Percentiles rank a stretch among this genome's conserved stretches.
Evolutionary conservation across 164 flowering plant species (phyloP).

Genomic region (Houttuynia cordata): DNA sequence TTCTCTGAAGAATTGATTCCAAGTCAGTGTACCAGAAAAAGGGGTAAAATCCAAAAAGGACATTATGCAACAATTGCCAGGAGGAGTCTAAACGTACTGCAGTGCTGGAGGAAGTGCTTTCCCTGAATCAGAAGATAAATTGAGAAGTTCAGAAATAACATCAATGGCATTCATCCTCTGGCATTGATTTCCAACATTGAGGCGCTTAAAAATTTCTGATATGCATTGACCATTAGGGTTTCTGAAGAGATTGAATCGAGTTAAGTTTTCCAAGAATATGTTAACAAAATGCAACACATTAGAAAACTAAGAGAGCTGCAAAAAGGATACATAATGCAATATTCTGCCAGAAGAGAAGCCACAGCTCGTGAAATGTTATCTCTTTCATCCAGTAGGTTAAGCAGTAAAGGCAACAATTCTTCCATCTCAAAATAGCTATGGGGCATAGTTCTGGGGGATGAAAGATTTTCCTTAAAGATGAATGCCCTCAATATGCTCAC

Average conservation of each 20-base stretch:
- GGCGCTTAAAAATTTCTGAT: slow-evolving; percentile 43
- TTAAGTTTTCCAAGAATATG: slow-evolving; percentile 10
- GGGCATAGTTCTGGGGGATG: slow-evolving; percentile 20
- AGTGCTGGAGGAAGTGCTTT: slow-evolving; percentile 19
- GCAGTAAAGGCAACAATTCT: slow-evolving; percentile 34
- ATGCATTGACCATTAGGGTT: slow-evolving; percentile 36
- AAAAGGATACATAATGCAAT: slow-evolving; percentile 44
- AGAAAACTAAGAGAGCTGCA: slow-evolving; percentile 28
- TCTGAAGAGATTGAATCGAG: slow-evolving; percentile 22
- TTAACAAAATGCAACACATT: background rate
- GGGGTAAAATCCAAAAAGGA: background rate
- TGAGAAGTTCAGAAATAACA: slow-evolving; percentile 46
- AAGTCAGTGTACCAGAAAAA: background rate
- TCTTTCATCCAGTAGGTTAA: slow-evolving; percentile 64
- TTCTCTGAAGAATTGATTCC: slow-evolving; percentile 31
- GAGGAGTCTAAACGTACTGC: slow-evolving; percentile 25
- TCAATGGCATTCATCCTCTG: slow-evolving; percentile 65
- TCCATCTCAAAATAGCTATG: slow-evolving; percentile 27
- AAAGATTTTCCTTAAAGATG: slow-evolving; percentile 28
- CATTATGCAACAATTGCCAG: background rate
- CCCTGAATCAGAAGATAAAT: slow-evolving; percentile 28
- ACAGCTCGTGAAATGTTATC: slow-evolving; percentile 66
- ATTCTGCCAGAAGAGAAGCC: slow-evolving; percentile 55
- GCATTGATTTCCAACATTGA: slow-evolving; percentile 22
- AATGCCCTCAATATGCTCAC: slow-evolving; percentile 45